Conservation (phyloP, 495 filamentous ascomycete genomes). For the Amphirosellinia nigrospora region DNA sequence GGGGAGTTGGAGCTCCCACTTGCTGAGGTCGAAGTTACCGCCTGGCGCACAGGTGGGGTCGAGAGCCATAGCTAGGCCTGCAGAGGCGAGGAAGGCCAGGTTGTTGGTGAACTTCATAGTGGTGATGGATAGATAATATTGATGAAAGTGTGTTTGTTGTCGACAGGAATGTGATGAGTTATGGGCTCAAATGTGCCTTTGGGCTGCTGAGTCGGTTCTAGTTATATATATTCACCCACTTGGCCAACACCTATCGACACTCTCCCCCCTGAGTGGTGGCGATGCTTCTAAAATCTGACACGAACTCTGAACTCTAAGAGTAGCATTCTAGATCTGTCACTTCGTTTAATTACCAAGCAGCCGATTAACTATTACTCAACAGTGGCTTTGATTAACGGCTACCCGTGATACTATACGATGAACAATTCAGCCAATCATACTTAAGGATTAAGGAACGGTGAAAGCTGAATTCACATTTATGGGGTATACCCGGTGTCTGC, state of each 20-base stretch:
- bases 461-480: background rate
- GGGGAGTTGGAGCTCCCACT: slow-evolving; percentile 47
- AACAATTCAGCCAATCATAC: slow-evolving; percentile 7
- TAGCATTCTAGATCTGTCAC: no score
- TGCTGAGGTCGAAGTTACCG: slow-evolving; percentile 45
- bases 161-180: background rate
- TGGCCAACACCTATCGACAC: background rate
- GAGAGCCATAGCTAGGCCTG: slow-evolving; percentile 24
- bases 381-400: background rate
- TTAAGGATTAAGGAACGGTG: slow-evolving; percentile 8
- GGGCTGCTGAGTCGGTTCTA: background rate
- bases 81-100: slow-evolving; percentile 5
- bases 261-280: slow-evolving; percentile 10
- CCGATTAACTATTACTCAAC: background rate
- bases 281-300: slow-evolving; percentile 12
- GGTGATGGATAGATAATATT: background rate
- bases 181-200: background rate
- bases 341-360: slow-evolving; percentile 3
- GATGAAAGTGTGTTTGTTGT: background rate
- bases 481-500: slow-evolving; percentile 4
- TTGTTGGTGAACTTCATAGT: slow-evolving; percentile 10
- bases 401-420: slow-evolving; percentile 2
- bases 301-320: background rate
- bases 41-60: slow-evolving; percentile 45
- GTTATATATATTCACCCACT: slow-evolving; percentile 2